These are phyloP conservation scores for Brettanomyces bruxellensis DNA, from an alignment of 805 yeast genomes.

Conservation along the genomic window DNA sequence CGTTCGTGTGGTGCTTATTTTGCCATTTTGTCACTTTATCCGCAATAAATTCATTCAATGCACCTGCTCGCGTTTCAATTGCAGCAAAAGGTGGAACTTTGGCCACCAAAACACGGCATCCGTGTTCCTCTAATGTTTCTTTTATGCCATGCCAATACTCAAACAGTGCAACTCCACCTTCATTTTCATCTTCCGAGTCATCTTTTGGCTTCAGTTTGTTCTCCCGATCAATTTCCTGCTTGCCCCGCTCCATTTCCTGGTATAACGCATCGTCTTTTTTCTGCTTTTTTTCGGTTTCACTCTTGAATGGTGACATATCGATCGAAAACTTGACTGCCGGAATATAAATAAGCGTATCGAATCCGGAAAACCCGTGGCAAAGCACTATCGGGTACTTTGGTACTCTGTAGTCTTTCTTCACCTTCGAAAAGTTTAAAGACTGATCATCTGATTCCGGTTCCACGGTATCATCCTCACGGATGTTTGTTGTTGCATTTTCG, in stretches of 20 bases:
- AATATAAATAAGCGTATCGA: constrained; percentile 46
- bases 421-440: neutral
- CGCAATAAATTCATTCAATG: constrained; percentile 43
- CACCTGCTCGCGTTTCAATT: constrained; percentile 58
- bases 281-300: constrained; percentile 5
- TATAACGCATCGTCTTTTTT: neutral
- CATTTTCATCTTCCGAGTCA: neutral
- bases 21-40: constrained; percentile 8
- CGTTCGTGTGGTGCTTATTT: constrained; percentile 17
- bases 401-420: constrained; percentile 36
- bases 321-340: constrained; percentile 13
- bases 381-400: constrained; percentile 70
- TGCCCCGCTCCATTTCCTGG: constrained; percentile 1
- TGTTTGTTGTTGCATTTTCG: too few species aligned
- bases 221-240: neutral
- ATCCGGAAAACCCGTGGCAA: constrained; percentile 86
- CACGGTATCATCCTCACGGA: too few species aligned
- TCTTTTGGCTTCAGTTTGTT: neutral
- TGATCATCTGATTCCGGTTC: neutral
- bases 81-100: constrained; percentile 78
- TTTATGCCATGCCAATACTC: constrained; percentile 82
- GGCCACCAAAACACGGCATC: constrained; percentile 62
- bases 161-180: constrained; percentile 31
- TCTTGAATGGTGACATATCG: constrained; percentile 14
- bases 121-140: constrained; percentile 47